Base-by-base conservation (phyloP, 108 stramenopile genomes). In the Nitzschia putrida region DNA sequence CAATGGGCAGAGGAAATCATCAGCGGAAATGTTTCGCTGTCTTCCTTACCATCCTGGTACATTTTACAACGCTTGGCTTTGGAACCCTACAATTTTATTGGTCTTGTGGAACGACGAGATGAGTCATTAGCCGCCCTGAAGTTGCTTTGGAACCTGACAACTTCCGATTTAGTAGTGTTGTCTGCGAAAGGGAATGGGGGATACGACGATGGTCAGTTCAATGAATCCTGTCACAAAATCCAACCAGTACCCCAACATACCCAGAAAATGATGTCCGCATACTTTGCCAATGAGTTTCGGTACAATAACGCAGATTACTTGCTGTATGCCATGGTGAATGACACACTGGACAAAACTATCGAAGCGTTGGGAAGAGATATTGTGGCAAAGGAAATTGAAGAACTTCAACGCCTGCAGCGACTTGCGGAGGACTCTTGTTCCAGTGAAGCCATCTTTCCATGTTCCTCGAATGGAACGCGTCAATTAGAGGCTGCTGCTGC, bases 181-280 rank as follows among this genome's bases (percentile, higher is more conserved):
- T 26, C 38, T 7, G 34, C 73, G 42, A 80, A 80, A 53, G 11
- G 25, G 22, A n/a, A 41, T 11, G 79, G 79, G 12, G 65, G 68
- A 20, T 80, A 57, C 44, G 79, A 80, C 47, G 73, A 77, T 66
- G 76, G 76, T 20, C n/a, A 60, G 41, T 74, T 65, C 66, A 20
- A 67, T 20, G 52, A 47, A 2, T 26, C 55, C 14, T 74, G 73
- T 53, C 21, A 18, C 20, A 23, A 14, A 49, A 74, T 74, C 20
- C 64, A 65, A 52, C 10, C 20, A 52, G 21, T 34, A 51, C 64
- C 64, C 64, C 54, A 34, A n/a, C 20, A 10, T 26, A n/a, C 10
- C 53, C 26, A 45, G 3, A 18, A 14, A 3, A 39, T 52, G 42
- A 6, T 65, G 49, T 23, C 42, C 9, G 29, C 26, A 22, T 59